Percentiles rank a stretch among this genome's conserved stretches.
Conservation (phyloP, 2,329 filamentous ascomycete genomes). For the Akanthomyces dipterigenus region DNA sequence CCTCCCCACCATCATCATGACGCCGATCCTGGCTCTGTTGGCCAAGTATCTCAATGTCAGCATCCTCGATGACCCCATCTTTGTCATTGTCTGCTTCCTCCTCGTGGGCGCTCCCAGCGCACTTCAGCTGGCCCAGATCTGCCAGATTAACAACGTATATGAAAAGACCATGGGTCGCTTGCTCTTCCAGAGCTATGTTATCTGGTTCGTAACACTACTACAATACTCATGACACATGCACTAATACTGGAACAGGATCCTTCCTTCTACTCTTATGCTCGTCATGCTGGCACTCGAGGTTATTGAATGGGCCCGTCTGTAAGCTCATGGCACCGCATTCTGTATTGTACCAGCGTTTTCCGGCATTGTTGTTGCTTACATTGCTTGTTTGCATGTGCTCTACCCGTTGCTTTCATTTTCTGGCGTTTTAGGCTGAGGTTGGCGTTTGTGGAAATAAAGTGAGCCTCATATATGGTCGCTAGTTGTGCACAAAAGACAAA, state of each 20-base stretch:
- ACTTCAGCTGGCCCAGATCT: constrained; percentile 93
- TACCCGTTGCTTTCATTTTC: background rate
- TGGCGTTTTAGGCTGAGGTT: constrained; percentile 6
- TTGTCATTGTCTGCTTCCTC: constrained; percentile 95
- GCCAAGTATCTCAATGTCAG: constrained; percentile 90
- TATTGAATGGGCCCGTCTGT: constrained; percentile 67
- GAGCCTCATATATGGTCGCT: background rate
- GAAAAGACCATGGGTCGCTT: constrained; percentile 90
- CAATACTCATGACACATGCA: background rate
- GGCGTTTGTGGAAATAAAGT: background rate
- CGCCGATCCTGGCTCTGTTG: constrained; percentile 74
- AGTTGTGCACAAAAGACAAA: background rate
- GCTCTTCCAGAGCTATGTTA: constrained; percentile 80
- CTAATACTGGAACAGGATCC: constrained; percentile 56
- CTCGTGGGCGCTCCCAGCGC: constrained; percentile 91
- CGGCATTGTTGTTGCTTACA: background rate
- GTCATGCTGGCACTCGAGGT: constrained; percentile 91
- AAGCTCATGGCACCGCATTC: constrained; percentile 11
- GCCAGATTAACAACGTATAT: constrained; percentile 95
- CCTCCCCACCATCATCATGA: constrained; percentile 85
- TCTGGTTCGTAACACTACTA: constrained; percentile 59
- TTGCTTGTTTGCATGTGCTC: background rate
- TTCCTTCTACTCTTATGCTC: constrained; percentile 83
- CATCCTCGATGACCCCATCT: constrained; percentile 96
- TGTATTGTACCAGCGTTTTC: constrained; percentile 11